Evolutionary conservation across 345 rosid genomes (phyloP).

Genomic region (Fremontodendron californicum): DNA sequence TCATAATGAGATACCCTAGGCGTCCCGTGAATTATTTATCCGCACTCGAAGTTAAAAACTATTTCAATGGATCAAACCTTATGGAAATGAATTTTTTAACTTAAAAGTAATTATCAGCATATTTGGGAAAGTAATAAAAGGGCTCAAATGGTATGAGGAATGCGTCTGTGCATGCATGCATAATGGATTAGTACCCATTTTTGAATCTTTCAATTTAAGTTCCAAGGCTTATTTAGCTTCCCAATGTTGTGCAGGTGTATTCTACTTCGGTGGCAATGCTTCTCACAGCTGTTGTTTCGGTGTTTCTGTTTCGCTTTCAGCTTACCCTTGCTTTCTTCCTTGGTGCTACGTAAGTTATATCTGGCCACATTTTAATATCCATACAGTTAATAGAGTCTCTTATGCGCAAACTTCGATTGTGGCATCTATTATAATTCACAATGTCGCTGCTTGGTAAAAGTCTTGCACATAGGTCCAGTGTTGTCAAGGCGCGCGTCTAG

Average conservation of each 20-base stretch:
- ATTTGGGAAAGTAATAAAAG: neutral
- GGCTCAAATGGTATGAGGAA: neutral
- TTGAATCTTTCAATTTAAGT: neutral
- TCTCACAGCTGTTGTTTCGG: constrained; percentile 92
- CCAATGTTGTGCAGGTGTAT: constrained; percentile 60
- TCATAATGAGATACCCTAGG: neutral
- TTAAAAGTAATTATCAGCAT: neutral
- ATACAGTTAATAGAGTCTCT: neutral
- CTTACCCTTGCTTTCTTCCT: constrained; percentile 97
- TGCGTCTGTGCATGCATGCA: neutral
- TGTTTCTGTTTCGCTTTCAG: constrained; percentile 84
- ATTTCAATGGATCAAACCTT: neutral
- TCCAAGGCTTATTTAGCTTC: neutral
- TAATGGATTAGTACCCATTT: neutral
- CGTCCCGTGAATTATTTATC: neutral
- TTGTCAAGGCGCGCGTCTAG: too few species aligned
- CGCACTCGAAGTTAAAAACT: neutral
- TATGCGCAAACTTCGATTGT: neutral
- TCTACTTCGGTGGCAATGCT: constrained; percentile 99
- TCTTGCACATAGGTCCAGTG: neutral
- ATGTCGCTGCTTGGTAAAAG: neutral
- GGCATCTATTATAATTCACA: neutral
- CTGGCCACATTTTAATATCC: neutral
- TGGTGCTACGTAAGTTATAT: constrained; percentile 68
- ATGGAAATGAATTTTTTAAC: neutral